These are phyloP conservation scores for Kregervanrija delftensis DNA, from an alignment of 805 yeast species.

Conservation along the genomic window DNA sequence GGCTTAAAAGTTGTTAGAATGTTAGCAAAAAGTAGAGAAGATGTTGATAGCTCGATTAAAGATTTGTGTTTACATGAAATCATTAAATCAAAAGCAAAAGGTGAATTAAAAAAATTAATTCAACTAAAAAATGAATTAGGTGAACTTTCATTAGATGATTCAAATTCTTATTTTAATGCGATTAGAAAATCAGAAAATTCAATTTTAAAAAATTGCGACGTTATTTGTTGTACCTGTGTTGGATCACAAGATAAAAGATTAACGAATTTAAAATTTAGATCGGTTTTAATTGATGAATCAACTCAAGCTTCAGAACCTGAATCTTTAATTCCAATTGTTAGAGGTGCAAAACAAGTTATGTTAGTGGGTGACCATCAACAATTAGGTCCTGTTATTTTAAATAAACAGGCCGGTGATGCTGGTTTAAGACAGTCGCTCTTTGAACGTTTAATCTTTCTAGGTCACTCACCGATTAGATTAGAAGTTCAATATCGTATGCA, in stretches of 20 bases:
- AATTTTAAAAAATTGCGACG: slow-evolving; percentile 54
- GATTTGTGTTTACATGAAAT: slow-evolving; percentile 51
- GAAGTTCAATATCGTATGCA: slow-evolving; percentile 96
- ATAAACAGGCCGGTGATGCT: slow-evolving; percentile 75
- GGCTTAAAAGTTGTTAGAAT: slow-evolving; percentile 76
- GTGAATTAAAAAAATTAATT: slow-evolving; percentile 52
- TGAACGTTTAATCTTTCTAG: slow-evolving; percentile 76
- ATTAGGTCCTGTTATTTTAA: slow-evolving; percentile 84
- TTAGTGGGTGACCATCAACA: slow-evolving; percentile 94
- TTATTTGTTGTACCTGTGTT: slow-evolving; percentile 85
- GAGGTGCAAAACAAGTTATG: slow-evolving; percentile 84
- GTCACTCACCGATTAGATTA: slow-evolving; percentile 77
- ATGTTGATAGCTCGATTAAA: slow-evolving; percentile 58
- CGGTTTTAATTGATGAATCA: slow-evolving; percentile 85
- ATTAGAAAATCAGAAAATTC: slow-evolving; percentile 42
- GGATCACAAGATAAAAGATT: slow-evolving; percentile 82
- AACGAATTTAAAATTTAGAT: slow-evolving; percentile 48
- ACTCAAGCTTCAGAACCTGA: slow-evolving; percentile 95
- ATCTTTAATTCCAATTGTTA: slow-evolving; percentile 78
- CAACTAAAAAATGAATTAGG: slow-evolving; percentile 59
- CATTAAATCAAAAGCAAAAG: slow-evolving; percentile 42
- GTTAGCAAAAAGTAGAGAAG: slow-evolving; percentile 73
- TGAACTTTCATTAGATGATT: slow-evolving; percentile 54
- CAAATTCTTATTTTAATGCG: slow-evolving; percentile 34
- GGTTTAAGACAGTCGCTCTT: slow-evolving; percentile 83